A percentile compares a stretch with the other conserved stretches of the same genome.
Evolutionary conservation across 2,329 filamentous ascomycete species (phyloP).

Genomic region (Elsinoe fawcettii): DNA sequence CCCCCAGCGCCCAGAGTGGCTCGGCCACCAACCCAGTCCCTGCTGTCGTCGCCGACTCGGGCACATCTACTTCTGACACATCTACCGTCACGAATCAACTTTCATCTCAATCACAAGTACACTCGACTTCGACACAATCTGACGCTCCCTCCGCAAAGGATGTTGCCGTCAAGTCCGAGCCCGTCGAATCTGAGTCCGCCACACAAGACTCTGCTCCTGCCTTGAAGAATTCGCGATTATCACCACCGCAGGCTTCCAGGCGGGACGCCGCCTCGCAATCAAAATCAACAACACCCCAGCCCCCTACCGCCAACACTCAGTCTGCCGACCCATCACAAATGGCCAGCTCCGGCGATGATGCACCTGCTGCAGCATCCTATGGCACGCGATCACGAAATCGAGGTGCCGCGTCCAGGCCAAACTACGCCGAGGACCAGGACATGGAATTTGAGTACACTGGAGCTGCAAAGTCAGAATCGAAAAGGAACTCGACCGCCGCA

Average conservation of each 20-base stretch:
- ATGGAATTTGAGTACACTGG: slow-evolving; percentile 70
- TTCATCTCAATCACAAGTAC: background rate
- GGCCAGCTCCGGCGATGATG: slow-evolving; percentile 20
- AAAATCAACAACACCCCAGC: slow-evolving; percentile 6
- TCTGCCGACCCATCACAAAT: slow-evolving; percentile 9
- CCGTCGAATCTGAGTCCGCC: slow-evolving; percentile 3
- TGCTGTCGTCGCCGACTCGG: slow-evolving; percentile 3
- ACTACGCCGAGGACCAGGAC: slow-evolving; percentile 88
- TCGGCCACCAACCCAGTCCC: slow-evolving; percentile 3
- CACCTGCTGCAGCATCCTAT: slow-evolving; percentile 55
- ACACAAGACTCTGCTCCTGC: slow-evolving; percentile 1
- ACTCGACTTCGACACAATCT: background rate
- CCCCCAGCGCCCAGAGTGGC: slow-evolving; percentile 8
- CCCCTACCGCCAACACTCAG: background rate
- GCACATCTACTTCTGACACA: slow-evolving; percentile 12
- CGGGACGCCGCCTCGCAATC: slow-evolving; percentile 8
- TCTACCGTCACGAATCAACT: slow-evolving; percentile 3
- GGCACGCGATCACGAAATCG: slow-evolving; percentile 92
- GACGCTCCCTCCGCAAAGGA: background rate
- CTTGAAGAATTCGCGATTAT: slow-evolving; percentile 3
- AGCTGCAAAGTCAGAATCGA: slow-evolving; percentile 42
- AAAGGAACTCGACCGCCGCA: slow-evolving; percentile 46
- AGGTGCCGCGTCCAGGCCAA: slow-evolving; percentile 68
- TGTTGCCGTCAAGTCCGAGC: slow-evolving; percentile 10
- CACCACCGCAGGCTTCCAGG: slow-evolving; percentile 1